A percentile compares a stretch with the other conserved stretches of the same genome.
Evolutionary conservation across 2,329 filamentous ascomycete genomes (phyloP).

Genomic region (Grosmannia serpens): DNA sequence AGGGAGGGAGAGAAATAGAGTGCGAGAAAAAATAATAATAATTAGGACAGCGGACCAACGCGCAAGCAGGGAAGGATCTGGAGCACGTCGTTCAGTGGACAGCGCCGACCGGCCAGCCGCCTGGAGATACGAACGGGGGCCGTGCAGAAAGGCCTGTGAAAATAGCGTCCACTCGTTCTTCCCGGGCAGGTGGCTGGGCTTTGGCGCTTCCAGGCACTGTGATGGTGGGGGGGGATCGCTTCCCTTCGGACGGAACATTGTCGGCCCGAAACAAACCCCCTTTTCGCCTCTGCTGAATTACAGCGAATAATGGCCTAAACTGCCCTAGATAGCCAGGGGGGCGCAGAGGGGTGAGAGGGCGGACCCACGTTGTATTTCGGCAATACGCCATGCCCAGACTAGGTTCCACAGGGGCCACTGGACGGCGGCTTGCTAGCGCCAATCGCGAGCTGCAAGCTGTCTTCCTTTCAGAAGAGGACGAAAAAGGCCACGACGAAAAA

Average conservation of each 20-base stretch:
- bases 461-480: not conserved
- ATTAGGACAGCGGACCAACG: not conserved
- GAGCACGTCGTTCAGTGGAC: not conserved
- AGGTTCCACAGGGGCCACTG: not conserved
- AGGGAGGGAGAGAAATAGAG: conserved; percentile 1
- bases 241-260: not conserved
- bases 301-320: not conserved
- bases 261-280: not conserved
- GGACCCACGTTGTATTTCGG: not conserved
- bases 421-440: not conserved
- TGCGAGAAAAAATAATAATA: conserved; percentile 3
- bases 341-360: not conserved
- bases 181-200: not conserved
- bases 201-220: not conserved
- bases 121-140: not conserved
- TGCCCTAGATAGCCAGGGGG: not conserved
- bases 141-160: not conserved
- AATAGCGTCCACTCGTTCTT: not conserved
- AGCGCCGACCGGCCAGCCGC: not conserved
- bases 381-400: no score
- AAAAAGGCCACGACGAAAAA: conserved; percentile 2
- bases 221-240: not conserved
- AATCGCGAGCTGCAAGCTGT: conserved; percentile 13
- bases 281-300: not conserved
- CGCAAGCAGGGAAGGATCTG: not conserved